phyloP scores from a whole-genome alignment of 1,284 basidiomycete species.

The Dichomitus squalens region DNA sequence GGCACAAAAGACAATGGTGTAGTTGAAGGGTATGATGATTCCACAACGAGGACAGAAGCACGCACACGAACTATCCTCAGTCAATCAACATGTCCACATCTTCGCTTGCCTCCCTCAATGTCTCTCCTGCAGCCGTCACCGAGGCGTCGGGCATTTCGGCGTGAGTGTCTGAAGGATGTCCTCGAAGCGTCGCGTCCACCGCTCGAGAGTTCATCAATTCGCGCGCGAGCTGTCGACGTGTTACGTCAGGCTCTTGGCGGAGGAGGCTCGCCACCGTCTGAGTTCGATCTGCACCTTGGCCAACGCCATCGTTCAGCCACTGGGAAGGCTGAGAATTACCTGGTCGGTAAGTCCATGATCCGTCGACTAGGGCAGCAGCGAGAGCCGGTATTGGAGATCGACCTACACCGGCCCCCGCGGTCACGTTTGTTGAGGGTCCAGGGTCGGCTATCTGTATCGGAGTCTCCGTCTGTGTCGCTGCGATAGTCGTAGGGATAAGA shows the following conservation, averaged over 20 bases:
- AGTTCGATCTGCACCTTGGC: background rate
- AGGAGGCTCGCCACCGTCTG: background rate
- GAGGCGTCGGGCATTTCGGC: conserved; percentile 5
- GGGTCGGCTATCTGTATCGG: no score
- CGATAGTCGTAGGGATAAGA: background rate
- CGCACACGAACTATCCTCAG: conserved; percentile 4
- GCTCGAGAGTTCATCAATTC: background rate
- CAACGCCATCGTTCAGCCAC: conserved; percentile 1
- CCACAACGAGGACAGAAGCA: background rate
- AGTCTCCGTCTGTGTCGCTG: background rate
- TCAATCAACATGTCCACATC: conserved; percentile 24
- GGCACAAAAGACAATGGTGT: no score
- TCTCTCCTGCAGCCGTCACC: background rate
- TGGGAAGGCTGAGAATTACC: background rate
- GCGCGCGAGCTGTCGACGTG: conserved; percentile 4
- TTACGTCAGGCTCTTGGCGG: background rate
- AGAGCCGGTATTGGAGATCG: conserved; percentile 8
- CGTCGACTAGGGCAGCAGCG: conserved; percentile 7
- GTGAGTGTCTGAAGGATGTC: background rate
- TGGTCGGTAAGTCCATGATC: conserved; percentile 12
- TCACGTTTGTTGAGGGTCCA: background rate
- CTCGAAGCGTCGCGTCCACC: background rate
- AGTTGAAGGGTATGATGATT: no score
- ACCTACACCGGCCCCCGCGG: background rate
- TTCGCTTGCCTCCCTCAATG: conserved; percentile 1